Percentiles rank a stretch among this genome's conserved stretches.
Conservation (phyloP, 257 asterid genomes). For the Gardenia jasminoides region DNA sequence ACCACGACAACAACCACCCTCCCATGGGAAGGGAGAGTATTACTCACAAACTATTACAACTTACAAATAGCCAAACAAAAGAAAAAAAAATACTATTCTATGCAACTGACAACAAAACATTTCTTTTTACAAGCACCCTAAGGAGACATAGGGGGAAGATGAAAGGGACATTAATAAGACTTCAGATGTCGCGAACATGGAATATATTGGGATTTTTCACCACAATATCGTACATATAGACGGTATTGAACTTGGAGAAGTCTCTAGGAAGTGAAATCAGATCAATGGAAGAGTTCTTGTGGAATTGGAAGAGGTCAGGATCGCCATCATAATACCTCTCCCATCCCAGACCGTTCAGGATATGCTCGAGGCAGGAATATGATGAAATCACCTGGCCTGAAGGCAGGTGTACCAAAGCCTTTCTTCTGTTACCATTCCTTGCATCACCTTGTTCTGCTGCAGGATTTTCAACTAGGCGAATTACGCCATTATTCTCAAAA, state of each 20-base stretch:
- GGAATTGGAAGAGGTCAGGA: slow-evolving; percentile 69
- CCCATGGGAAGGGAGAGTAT: not conserved
- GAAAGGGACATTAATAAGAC: not conserved
- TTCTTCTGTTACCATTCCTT: slow-evolving; percentile 38
- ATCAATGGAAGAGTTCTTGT: slow-evolving; percentile 72
- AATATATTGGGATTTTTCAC: slow-evolving; percentile 83
- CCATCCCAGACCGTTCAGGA: slow-evolving; percentile 69
- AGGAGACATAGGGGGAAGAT: not conserved
- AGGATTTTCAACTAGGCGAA: slow-evolving; percentile 62
- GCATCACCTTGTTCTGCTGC: slow-evolving; percentile 37
- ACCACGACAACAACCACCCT: not conserved
- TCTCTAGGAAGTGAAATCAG: slow-evolving; percentile 78
- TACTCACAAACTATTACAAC: not conserved
- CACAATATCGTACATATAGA: slow-evolving; percentile 88
- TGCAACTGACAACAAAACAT: not conserved
- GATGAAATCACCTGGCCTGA: slow-evolving; percentile 65
- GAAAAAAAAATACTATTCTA: no score
- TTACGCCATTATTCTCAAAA: slow-evolving; percentile 70
- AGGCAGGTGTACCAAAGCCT: slow-evolving; percentile 71
- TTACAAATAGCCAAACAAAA: not conserved
- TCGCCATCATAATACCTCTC: slow-evolving; percentile 75
- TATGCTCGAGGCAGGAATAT: slow-evolving; percentile 52
- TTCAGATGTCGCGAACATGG: slow-evolving; percentile 64
- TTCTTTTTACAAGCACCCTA: not conserved
- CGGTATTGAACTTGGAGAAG: slow-evolving; percentile 63